Evolutionary conservation across 192 early-diverging fungal species (phyloP), one percentile per base, ranked within the genome.

Genomic region (Piromyces sp.): DNA sequence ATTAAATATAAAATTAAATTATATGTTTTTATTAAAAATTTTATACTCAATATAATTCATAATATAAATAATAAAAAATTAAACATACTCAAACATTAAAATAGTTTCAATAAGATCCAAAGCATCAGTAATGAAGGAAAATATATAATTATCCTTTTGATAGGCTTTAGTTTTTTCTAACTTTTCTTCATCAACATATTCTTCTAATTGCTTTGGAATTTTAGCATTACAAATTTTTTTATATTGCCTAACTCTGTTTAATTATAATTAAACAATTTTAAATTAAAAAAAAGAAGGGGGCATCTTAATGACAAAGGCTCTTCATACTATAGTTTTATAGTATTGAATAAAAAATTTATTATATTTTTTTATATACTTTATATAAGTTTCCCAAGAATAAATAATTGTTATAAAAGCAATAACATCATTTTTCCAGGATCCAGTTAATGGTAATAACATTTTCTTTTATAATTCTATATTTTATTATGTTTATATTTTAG

Each of bases 151-250:
- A 85, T 96, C 97, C 29, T 92, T 85, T 78, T 94, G 93, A 81
- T 98, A 98, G 16, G 89, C 92, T 81, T 94, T 93, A 19, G 95
- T 92, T 86, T 97, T 94, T 37, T 85, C 81, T 81, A 96, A 97
- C 30, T 94, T 90, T 80, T 97, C 91, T 19, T 92, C 87, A 68
- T 90, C 88, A 22, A 96, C 88, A 83, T 94, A 89, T 79, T 90
- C 86, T 29, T 84, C 80, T n/a, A 98, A 87, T 19, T 90, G 87
- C 78, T 87, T 88, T n/a, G 96, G 97, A 19, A 90, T 89, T 12
- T 38, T 79, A 80, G 30, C 2, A 1, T 38, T 80, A 31, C 30
- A 31, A 28, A 81, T 11, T 80, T 78, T 81, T 11, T 80, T 81
- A 12, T 81, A 78, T 28, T 81, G 81, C 11, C 30, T 90, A 89